These are phyloP conservation scores for Nicotiana knightiana DNA, from an alignment of 257 asterid species.

Conservation along the genomic window DNA sequence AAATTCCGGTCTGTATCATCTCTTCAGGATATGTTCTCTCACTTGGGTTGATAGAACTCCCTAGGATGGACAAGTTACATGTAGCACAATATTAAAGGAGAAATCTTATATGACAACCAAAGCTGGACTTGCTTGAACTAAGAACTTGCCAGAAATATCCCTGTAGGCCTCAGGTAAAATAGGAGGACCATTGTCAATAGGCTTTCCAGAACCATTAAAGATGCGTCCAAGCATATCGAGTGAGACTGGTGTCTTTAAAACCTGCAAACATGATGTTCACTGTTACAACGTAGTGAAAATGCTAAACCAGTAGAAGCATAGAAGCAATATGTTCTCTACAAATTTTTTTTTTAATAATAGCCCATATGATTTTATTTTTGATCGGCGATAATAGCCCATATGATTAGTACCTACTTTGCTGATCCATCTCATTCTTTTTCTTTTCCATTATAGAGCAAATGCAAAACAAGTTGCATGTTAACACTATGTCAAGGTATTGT, in stretches of 20 bases:
- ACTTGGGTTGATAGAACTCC: constrained; percentile 98
- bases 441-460: not conserved
- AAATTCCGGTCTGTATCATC: constrained; percentile 97
- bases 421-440: not conserved
- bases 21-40: constrained; percentile 99
- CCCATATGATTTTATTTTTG: not conserved
- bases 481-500: not conserved
- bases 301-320: not conserved
- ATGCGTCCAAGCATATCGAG: constrained; percentile 55
- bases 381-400: not conserved
- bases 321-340: not conserved
- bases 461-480: not conserved
- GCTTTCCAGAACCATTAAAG: constrained; percentile 60
- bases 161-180: constrained; percentile 97
- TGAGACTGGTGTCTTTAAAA: constrained; percentile 48
- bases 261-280: constrained; percentile 19
- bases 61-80: constrained; percentile 32
- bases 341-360: not conserved
- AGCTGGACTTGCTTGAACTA: not conserved
- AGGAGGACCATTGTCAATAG: constrained; percentile 98
- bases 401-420: not conserved
- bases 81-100: not conserved
- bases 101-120: not conserved
- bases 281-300: not conserved
- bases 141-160: constrained; percentile 91